Evolutionary conservation across 768 basidiomycete genomes (phyloP).

Genomic region (Pulveroboletus sp.): DNA sequence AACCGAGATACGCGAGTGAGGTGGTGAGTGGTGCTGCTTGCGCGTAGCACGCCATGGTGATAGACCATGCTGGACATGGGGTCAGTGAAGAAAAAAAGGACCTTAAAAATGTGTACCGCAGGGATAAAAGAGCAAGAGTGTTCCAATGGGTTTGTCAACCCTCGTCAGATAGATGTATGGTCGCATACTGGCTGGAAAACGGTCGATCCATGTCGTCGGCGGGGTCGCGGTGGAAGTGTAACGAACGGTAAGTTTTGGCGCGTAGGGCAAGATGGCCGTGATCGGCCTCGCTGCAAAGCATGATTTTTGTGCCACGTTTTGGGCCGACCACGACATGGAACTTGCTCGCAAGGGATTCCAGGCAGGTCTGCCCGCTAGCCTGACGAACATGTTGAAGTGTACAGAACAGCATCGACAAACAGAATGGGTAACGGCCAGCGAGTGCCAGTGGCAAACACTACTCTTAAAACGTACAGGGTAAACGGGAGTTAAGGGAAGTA

Average conservation of each 20-base stretch:
- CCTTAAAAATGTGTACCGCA: constrained; percentile 62
- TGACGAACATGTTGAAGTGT: constrained; percentile 8
- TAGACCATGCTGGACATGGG: constrained; percentile 80
- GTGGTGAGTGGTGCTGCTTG: constrained; percentile 60
- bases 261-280: not conserved
- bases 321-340: constrained; percentile 1
- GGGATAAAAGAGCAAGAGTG: constrained; percentile 87
- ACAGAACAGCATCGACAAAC: not conserved
- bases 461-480: constrained; percentile 20
- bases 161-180: constrained; percentile 89
- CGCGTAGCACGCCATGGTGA: constrained; percentile 93
- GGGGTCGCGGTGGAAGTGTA: constrained; percentile 13
- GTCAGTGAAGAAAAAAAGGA: not conserved
- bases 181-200: constrained; percentile 51
- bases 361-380: constrained; percentile 5
- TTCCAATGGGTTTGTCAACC: constrained; percentile 96
- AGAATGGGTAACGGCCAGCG: constrained; percentile 9
- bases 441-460: not conserved
- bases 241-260: constrained; percentile 12
- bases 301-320: not conserved
- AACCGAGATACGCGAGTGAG: constrained; percentile 70
- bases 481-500: constrained; percentile 14
- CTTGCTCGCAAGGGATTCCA: not conserved
- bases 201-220: constrained; percentile 62
- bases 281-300: not conserved